A percentile compares a stretch with the other conserved stretches of the same genome.
These are phyloP conservation scores for Neurospora sp. DNA, from an alignment of 495 filamentous ascomycete species.

Conservation along the genomic window DNA sequence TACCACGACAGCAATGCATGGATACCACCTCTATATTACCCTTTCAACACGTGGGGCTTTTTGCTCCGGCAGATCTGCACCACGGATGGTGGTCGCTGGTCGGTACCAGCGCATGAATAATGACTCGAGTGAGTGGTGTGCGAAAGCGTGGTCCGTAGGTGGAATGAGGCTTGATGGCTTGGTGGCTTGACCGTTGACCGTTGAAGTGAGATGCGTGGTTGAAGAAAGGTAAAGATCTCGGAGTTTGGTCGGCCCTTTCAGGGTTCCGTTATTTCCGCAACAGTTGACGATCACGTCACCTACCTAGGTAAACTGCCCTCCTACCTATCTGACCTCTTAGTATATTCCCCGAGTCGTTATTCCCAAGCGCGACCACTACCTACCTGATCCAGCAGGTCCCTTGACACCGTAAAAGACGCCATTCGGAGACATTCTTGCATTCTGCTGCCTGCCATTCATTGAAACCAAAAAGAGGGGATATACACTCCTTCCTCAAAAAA, in stretches of 20 bases:
- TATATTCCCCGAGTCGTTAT: neutral
- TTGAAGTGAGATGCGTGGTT: neutral
- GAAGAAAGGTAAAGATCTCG: neutral
- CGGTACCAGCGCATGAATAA: neutral
- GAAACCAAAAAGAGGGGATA: neutral
- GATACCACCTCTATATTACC: neutral
- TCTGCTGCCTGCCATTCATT: too few relatives aligned
- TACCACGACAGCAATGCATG: neutral
- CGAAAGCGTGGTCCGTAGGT: neutral
- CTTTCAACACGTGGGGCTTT: neutral
- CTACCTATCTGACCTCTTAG: neutral
- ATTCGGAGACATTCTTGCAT: neutral
- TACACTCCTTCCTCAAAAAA: neutral
- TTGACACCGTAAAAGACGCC: neutral
- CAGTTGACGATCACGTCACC: neutral
- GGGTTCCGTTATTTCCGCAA: neutral
- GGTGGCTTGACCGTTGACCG: neutral
- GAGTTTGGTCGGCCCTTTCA: neutral
- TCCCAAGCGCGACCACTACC: neutral
- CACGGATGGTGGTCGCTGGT: neutral
- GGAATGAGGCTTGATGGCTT: neutral
- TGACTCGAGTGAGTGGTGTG: too few relatives aligned
- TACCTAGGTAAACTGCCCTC: neutral
- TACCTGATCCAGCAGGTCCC: neutral
- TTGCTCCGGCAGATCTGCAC: neutral